These are phyloP conservation scores for Didymella sp. DNA, from an alignment of 2,329 filamentous ascomycete genomes.

Conservation along the genomic window DNA sequence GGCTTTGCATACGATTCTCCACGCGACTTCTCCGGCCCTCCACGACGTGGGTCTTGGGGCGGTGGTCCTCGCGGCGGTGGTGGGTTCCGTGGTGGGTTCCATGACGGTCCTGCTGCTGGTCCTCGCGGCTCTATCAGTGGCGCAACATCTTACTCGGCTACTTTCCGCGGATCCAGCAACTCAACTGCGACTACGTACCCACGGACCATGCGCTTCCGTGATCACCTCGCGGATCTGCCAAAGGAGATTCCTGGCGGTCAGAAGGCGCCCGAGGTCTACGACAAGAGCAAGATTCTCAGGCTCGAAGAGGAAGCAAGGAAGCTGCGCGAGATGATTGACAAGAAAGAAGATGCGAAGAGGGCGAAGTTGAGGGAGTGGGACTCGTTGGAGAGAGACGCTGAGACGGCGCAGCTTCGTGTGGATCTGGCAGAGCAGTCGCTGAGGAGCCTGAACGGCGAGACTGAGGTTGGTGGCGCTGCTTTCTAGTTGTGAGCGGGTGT, in stretches of 20 bases:
- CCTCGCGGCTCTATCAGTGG: constrained; percentile 42
- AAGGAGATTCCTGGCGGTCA: constrained; percentile 55
- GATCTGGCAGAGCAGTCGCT: constrained; percentile 58
- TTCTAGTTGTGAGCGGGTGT: constrained; percentile 34
- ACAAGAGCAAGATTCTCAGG: constrained; percentile 53
- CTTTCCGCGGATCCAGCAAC: constrained; percentile 53
- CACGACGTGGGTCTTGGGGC: constrained; percentile 48
- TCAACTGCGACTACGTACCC: constrained; percentile 56
- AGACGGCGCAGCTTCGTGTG: constrained; percentile 54
- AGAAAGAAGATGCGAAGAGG: constrained; percentile 55
- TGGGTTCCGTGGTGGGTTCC: constrained; percentile 30
- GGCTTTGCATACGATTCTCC: constrained; percentile 50
- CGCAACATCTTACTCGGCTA: constrained; percentile 41
- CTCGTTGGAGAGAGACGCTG: constrained; percentile 52
- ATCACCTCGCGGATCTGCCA: constrained; percentile 54
- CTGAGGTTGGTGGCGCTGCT: constrained; percentile 47
- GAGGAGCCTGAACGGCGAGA: constrained; percentile 51
- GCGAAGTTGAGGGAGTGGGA: constrained; percentile 57
- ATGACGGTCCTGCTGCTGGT: constrained; percentile 43
- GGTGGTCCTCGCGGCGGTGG: constrained; percentile 42
- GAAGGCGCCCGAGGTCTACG: constrained; percentile 52
- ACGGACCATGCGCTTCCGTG: constrained; percentile 55
- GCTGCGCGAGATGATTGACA: constrained; percentile 55
- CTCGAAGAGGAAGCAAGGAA: constrained; percentile 57
- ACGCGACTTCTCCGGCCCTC: constrained; percentile 43